Conservation (phyloP, 2,329 filamentous ascomycete species). For the Talaromyces atroroseus region DNA sequence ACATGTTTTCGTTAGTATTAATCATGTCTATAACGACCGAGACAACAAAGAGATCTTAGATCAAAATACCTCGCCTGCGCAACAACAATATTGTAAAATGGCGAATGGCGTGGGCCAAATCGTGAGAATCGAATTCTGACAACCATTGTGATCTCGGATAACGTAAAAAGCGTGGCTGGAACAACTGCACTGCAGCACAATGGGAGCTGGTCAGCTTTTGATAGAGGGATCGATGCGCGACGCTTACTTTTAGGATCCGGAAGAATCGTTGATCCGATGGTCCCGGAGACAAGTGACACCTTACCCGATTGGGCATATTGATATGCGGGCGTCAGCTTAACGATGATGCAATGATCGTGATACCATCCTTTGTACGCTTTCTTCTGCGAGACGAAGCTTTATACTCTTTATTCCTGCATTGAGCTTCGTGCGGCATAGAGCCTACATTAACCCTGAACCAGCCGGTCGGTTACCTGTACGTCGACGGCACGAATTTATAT, state of each 20-base stretch:
- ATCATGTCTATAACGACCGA: neutral
- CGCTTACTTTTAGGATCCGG: conserved; percentile 3
- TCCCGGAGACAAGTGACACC: neutral
- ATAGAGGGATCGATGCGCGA: neutral
- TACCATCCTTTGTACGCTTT: neutral
- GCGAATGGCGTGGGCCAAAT: conserved; percentile 81
- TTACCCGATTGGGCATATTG: conserved; percentile 6
- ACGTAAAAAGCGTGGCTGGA: neutral
- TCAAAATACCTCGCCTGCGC: conserved; percentile 72
- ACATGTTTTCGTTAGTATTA: conserved; percentile 2
- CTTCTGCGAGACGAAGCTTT: neutral
- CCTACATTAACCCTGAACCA: neutral
- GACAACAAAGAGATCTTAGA: neutral
- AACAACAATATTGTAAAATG: conserved; percentile 97
- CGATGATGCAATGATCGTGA: conserved; percentile 20
- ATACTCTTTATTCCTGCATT: neutral
- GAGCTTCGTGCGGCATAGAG: neutral
- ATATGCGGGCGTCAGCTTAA: conserved; percentile 3
- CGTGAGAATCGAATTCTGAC: conserved; percentile 89
- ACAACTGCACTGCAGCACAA: neutral
- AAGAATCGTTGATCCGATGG: conserved; percentile 22
- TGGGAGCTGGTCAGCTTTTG: neutral
- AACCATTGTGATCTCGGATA: conserved; percentile 59
- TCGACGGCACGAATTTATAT: conserved; percentile 18
- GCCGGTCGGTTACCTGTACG: neutral